These are phyloP conservation scores for Aureobasidium sp. DNA, from an alignment of 2,329 filamentous ascomycete species.

Conservation along the genomic window DNA sequence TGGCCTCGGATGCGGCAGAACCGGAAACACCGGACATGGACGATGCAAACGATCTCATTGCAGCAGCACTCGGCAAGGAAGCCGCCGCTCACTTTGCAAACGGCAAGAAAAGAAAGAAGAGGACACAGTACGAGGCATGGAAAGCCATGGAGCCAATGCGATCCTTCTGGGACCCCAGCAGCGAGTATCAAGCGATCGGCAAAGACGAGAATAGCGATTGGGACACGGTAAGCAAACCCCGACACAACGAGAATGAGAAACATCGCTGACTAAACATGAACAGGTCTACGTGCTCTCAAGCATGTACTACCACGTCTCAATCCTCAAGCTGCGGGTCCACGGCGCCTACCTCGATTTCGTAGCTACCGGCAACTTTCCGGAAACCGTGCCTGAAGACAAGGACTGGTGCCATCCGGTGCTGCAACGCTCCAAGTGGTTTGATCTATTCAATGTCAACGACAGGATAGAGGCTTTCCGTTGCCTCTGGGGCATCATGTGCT, in stretches of 20 bases:
- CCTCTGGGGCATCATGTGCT: conserved; percentile 53
- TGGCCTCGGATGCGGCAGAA: conserved; percentile 4
- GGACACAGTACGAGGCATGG: conserved; percentile 40
- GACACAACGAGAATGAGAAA: background rate
- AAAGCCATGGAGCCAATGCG: conserved; percentile 44
- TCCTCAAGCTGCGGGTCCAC: conserved; percentile 53
- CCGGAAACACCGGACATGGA: conserved; percentile 3
- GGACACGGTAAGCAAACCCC: conserved; percentile 42
- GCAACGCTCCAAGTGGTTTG: conserved; percentile 52
- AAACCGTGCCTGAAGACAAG: conserved; percentile 26
- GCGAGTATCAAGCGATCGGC: conserved; percentile 51
- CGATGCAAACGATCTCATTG: background rate
- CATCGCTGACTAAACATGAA: background rate
- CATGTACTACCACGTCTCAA: conserved; percentile 55
- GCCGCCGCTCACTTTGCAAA: conserved; percentile 12
- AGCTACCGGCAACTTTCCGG: conserved; percentile 35
- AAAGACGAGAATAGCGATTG: conserved; percentile 41
- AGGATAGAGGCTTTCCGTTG: conserved; percentile 50
- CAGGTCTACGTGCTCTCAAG: conserved; percentile 57
- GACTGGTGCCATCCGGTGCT: conserved; percentile 48
- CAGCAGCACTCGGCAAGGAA: conserved; percentile 22
- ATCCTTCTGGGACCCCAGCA: conserved; percentile 51
- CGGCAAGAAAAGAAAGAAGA: conserved; percentile 26
- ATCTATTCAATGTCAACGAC: conserved; percentile 49
- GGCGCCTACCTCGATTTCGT: conserved; percentile 50